Evolutionary conservation across 2,329 filamentous ascomycete genomes (phyloP).

Genomic region (Stagonosporopsis chrysanthemi): DNA sequence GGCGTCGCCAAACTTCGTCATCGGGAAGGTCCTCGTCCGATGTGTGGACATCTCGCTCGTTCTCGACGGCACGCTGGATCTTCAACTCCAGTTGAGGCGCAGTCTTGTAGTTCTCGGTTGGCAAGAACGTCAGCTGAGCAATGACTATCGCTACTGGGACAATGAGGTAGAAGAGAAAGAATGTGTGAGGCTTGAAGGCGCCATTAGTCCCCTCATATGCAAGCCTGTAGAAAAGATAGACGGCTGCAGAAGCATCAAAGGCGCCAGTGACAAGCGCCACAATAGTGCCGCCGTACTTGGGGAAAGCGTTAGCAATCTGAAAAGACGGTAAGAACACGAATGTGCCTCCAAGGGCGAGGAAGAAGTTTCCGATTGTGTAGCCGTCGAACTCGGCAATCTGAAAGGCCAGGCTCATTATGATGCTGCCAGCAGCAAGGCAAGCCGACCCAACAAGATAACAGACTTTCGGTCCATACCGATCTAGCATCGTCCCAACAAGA

Average conservation of each 20-base stretch:
- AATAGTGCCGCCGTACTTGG: constrained; percentile 77
- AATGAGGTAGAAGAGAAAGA: constrained; percentile 76
- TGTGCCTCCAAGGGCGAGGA: constrained; percentile 78
- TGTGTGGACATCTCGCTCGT: constrained; percentile 56
- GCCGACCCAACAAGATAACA: constrained; percentile 44
- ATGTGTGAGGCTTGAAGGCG: constrained; percentile 67
- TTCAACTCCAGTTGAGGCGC: constrained; percentile 46
- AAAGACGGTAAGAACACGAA: constrained; percentile 86
- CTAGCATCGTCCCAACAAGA: constrained; percentile 47
- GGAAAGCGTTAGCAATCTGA: constrained; percentile 85
- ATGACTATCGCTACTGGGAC: constrained; percentile 73
- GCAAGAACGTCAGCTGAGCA: constrained; percentile 75
- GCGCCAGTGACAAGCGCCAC: constrained; percentile 80
- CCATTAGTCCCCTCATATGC: constrained; percentile 68
- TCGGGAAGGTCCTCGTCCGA: constrained; percentile 63
- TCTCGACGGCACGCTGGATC: constrained; percentile 42
- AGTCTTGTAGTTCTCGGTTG: constrained; percentile 80
- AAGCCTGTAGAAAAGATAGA: constrained; percentile 78
- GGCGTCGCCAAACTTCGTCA: constrained; percentile 56
- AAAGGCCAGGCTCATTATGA: constrained; percentile 50
- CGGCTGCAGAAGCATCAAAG: constrained; percentile 81
- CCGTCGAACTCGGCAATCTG: constrained; percentile 47
- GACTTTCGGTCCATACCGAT: constrained; percentile 47
- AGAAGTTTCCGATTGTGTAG: constrained; percentile 75
- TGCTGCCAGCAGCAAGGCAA: constrained; percentile 44